phyloP scores from a whole-genome alignment of 306 rosid species.

The Malus orientalis region DNA sequence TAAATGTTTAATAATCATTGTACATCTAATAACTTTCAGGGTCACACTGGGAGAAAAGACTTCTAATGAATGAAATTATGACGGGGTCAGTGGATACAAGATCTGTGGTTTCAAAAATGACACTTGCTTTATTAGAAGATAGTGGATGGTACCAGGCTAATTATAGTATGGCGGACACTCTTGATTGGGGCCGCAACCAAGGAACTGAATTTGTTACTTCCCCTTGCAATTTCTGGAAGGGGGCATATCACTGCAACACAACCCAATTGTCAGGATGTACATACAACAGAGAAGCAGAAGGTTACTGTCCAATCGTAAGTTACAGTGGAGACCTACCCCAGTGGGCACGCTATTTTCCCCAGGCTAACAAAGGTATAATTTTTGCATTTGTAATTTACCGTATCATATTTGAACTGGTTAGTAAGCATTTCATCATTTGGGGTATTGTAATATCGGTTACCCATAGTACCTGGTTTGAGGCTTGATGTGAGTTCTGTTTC shows the following conservation, averaged over 20 bases:
- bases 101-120: conserved; percentile 98
- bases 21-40: conserved; percentile 38
- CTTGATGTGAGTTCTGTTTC: conserved; percentile 8
- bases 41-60: conserved; percentile 98
- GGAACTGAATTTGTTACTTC: conserved; percentile 84
- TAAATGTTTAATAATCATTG: background rate
- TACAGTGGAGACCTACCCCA: conserved; percentile 87
- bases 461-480: background rate
- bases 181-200: conserved; percentile 97
- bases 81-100: conserved; percentile 98
- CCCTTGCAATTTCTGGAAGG: conserved; percentile 95
- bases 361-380: conserved; percentile 73
- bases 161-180: conserved; percentile 94
- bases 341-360: conserved; percentile 92
- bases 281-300: conserved; percentile 98
- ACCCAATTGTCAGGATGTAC: conserved; percentile 94
- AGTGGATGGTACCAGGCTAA: conserved; percentile 99
- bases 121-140: conserved; percentile 88
- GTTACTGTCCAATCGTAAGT: conserved; percentile 90
- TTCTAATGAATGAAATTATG: conserved; percentile 97
- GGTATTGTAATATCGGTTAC: background rate
- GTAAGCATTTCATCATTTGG: background rate
- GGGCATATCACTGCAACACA: conserved; percentile 89
- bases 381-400: background rate
- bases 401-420: conserved; percentile 5